phyloP scores from a whole-genome alignment of 768 basidiomycete genomes.

The Omphalotus guepiniiformis region DNA sequence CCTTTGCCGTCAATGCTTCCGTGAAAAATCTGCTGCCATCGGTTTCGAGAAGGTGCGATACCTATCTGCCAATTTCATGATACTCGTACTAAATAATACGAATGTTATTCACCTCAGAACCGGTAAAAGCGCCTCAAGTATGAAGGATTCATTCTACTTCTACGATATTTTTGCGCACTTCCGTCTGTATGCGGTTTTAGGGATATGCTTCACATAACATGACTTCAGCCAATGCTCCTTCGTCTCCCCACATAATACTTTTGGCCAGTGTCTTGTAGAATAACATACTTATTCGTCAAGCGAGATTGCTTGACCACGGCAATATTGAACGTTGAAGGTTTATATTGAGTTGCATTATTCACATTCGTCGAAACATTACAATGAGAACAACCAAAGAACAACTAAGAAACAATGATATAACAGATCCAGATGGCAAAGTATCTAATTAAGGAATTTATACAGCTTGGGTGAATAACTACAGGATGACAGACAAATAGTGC shows the following conservation, averaged over 20 bases:
- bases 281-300: too few relatives aligned
- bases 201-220: not conserved
- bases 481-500: conserved; percentile 64
- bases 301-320: too few relatives aligned
- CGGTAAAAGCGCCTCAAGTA: conserved; percentile 28
- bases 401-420: conserved; percentile 8
- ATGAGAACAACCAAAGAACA: not conserved
- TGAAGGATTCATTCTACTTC: not conserved
- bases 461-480: conserved; percentile 62
- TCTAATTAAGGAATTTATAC: conserved; percentile 50
- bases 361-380: not conserved
- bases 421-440: conserved; percentile 12
- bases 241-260: too few relatives aligned
- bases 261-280: too few relatives aligned
- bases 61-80: not conserved
- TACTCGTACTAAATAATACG: not conserved
- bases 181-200: conserved; percentile 4
- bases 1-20: conserved; percentile 98
- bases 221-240: not conserved
- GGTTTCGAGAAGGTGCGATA: conserved; percentile 86
- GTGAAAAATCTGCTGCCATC: conserved; percentile 90
- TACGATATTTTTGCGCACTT: not conserved
- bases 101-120: conserved; percentile 29
- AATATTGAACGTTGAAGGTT: too few relatives aligned
- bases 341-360: too few relatives aligned